These are phyloP conservation scores for Pythium dissimile DNA, from an alignment of 352 stramenopile genomes.

Conservation along the genomic window DNA sequence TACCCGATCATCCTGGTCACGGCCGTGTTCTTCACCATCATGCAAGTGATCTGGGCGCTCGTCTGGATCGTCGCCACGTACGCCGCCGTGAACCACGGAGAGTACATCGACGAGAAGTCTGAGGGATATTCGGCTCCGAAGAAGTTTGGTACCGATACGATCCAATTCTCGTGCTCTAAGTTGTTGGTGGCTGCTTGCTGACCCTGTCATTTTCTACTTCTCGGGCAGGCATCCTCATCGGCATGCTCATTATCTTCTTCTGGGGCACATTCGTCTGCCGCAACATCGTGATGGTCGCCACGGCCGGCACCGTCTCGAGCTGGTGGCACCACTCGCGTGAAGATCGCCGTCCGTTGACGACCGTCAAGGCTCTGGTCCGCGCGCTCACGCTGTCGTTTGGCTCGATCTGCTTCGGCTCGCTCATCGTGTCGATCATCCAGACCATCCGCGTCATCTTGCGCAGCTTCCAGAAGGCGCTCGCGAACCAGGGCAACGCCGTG, in stretches of 20 bases:
- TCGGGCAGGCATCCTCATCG: slow-evolving; percentile 54
- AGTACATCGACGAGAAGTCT: slow-evolving; percentile 34
- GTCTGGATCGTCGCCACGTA: slow-evolving; percentile 76
- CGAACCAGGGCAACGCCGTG: slow-evolving; percentile 50
- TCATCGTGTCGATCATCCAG: slow-evolving; percentile 93
- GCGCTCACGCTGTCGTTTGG: slow-evolving; percentile 89
- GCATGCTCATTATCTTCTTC: slow-evolving; percentile 84
- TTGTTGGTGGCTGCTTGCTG: no score
- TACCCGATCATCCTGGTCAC: slow-evolving; percentile 70
- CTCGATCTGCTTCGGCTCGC: slow-evolving; percentile 93
- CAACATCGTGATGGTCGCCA: slow-evolving; percentile 84
- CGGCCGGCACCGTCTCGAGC: slow-evolving; percentile 76
- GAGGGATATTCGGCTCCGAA: slow-evolving; percentile 30
- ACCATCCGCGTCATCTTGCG: slow-evolving; percentile 47
- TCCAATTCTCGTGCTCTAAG: no score
- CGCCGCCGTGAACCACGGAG: slow-evolving; percentile 49
- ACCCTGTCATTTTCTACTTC: slow-evolving; percentile 1
- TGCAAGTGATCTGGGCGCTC: slow-evolving; percentile 70
- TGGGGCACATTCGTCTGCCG: slow-evolving; percentile 68
- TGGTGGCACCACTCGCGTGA: slow-evolving; percentile 76
- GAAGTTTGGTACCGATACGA: slow-evolving; percentile 34
- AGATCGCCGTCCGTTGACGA: slow-evolving; percentile 36
- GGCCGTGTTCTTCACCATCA: slow-evolving; percentile 63
- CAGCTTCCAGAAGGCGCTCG: slow-evolving; percentile 34
- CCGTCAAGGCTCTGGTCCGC: slow-evolving; percentile 40